Percentiles rank a stretch among this genome's conserved stretches.
Evolutionary conservation across 352 stramenopile species (phyloP).

Genomic region (Peronosclerospora sorghi): DNA sequence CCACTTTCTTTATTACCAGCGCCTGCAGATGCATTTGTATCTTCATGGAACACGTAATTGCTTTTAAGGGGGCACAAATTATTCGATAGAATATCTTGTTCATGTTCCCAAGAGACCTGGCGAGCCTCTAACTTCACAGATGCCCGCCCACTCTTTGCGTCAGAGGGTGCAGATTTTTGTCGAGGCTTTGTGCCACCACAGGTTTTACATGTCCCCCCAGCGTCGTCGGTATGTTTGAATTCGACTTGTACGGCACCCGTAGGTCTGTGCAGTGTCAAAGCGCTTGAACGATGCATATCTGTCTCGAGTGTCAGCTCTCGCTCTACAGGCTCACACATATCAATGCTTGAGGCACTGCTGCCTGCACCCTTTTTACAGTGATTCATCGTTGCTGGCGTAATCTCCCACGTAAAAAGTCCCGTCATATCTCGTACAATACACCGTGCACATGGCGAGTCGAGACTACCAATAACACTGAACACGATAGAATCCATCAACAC

Average conservation of each 20-base stretch:
- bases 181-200: constrained; percentile 51
- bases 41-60: constrained; percentile 71
- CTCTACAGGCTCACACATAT: constrained; percentile 13
- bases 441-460: constrained; percentile 61
- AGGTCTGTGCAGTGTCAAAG: constrained; percentile 29
- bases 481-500: constrained; percentile 85
- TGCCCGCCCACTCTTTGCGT: constrained; percentile 14
- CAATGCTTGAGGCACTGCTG: not conserved
- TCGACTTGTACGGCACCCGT: constrained; percentile 49
- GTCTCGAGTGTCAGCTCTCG: constrained; percentile 30
- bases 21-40: constrained; percentile 8
- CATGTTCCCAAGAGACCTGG: constrained; percentile 50
- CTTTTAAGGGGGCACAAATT: constrained; percentile 56
- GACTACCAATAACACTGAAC: constrained; percentile 69
- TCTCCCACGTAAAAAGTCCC: constrained; percentile 78
- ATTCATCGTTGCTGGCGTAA: constrained; percentile 30
- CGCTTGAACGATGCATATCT: constrained; percentile 20
- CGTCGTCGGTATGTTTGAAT: constrained; percentile 32
- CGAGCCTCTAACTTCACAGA: constrained; percentile 27
- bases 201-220: constrained; percentile 26
- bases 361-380: too few relatives aligned
- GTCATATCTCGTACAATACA: constrained; percentile 82
- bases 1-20: constrained; percentile 9
- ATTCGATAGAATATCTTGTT: constrained; percentile 52
- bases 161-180: constrained; percentile 12